Evolutionary conservation across 352 stramenopile species (phyloP).

Genomic region (Phytophthora sojae): DNA sequence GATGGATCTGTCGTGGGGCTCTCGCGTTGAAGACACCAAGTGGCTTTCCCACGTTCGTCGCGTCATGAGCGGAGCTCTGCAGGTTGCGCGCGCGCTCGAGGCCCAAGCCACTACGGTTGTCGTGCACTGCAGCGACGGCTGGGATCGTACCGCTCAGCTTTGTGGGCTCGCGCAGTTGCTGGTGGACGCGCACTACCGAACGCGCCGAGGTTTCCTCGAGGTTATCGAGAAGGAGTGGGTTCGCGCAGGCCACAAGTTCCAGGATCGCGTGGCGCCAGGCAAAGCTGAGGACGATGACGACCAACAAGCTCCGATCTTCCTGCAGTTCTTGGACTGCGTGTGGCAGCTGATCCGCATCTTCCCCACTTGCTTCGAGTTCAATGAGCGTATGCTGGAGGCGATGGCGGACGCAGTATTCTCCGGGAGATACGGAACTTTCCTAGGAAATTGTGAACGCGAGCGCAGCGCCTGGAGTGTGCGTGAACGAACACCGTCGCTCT

Average conservation of each 20-base stretch:
- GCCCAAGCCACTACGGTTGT: slow-evolving; percentile 79
- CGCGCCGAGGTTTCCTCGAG: slow-evolving; percentile 81
- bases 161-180: slow-evolving; percentile 88
- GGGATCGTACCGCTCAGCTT: slow-evolving; percentile 91
- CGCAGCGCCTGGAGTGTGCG: slow-evolving; percentile 56
- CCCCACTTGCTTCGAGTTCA: slow-evolving; percentile 91
- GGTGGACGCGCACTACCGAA: slow-evolving; percentile 90
- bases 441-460: slow-evolving; percentile 90
- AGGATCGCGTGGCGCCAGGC: slow-evolving; percentile 81
- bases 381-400: slow-evolving; percentile 63
- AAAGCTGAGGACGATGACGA: slow-evolving; percentile 77
- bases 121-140: slow-evolving; percentile 93
- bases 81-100: slow-evolving; percentile 73
- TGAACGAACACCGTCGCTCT: slow-evolving; percentile 76
- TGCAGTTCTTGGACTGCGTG: slow-evolving; percentile 92
- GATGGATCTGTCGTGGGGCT: slow-evolving; percentile 66
- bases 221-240: slow-evolving; percentile 91
- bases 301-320: slow-evolving; percentile 83
- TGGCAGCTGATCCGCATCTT: slow-evolving; percentile 86
- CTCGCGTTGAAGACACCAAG: slow-evolving; percentile 81
- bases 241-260: slow-evolving; percentile 89
- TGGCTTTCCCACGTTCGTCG: slow-evolving; percentile 81
- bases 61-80: slow-evolving; percentile 71
- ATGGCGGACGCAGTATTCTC: slow-evolving; percentile 83
- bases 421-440: slow-evolving; percentile 84